phyloP scores from a whole-genome alignment of 208 protist species.

The Trypanosoma mega region DNA sequence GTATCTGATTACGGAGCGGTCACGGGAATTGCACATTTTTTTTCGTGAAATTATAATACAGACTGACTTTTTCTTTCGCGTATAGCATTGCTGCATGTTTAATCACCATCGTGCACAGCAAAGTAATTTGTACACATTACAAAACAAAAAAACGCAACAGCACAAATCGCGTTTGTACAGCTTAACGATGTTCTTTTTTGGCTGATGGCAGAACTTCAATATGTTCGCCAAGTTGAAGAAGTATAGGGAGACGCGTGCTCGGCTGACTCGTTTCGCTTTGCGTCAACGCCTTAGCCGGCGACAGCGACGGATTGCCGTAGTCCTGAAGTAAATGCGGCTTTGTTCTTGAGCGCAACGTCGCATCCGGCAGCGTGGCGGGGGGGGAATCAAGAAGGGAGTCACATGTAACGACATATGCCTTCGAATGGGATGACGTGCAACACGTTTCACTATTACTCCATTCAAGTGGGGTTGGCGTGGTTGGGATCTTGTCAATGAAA shows the following conservation, averaged over 20 bases:
- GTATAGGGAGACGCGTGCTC: background rate
- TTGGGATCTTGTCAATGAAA: background rate
- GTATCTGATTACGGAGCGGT: no score
- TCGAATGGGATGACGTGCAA: background rate
- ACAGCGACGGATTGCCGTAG: constrained; percentile 2
- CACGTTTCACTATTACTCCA: no score
- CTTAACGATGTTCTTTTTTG: background rate
- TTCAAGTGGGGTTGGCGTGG: no score
- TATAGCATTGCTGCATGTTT: no score
- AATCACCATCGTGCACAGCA: no score
- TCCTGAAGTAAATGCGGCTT: background rate
- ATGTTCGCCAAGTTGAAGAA: background rate
- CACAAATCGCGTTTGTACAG: background rate
- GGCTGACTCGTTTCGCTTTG: background rate
- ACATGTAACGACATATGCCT: background rate
- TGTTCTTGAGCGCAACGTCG: constrained; percentile 1
- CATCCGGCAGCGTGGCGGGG: background rate
- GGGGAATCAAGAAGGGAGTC: no score
- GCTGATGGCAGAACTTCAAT: background rate
- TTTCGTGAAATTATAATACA: no score
- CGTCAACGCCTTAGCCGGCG: background rate
- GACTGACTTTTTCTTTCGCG: no score
- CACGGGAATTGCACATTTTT: no score
- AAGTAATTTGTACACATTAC: no score
- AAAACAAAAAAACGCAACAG: background rate